Conservation (phyloP, 345 rosid genomes). For the Euphorbia lathyris region DNA sequence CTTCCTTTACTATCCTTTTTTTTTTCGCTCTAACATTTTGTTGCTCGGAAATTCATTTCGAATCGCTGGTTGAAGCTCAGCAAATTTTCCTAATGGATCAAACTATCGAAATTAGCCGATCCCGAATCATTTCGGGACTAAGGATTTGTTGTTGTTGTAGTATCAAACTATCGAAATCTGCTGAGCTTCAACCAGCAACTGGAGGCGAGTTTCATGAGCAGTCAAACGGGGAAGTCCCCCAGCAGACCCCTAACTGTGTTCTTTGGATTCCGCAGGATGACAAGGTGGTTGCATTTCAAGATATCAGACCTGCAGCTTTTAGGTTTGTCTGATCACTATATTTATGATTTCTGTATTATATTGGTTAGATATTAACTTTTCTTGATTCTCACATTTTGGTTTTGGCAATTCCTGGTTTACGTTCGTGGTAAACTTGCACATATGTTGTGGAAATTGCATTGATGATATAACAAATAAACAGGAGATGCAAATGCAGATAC, state of each 20-base stretch:
- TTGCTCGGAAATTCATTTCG: slow-evolving; percentile 6
- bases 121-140: too few relatives aligned
- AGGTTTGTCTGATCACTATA: slow-evolving; percentile 39
- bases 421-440: not conserved
- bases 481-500: not conserved
- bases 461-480: not conserved
- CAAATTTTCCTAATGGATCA: not conserved
- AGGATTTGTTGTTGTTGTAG: too few relatives aligned
- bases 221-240: slow-evolving; percentile 9
- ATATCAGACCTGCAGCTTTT: slow-evolving; percentile 74
- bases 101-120: not conserved
- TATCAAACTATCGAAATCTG: too few relatives aligned
- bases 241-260: slow-evolving; percentile 7
- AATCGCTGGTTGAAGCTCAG: not conserved
- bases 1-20: not conserved
- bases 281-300: slow-evolving; percentile 77
- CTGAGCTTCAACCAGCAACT: too few relatives aligned
- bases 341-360: not conserved
- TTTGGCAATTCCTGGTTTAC: not conserved
- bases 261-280: slow-evolving; percentile 53
- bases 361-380: too few relatives aligned
- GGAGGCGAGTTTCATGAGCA: slow-evolving; percentile 5
- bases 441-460: not conserved
- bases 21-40: slow-evolving; percentile 3
- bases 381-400: not conserved